phyloP scores from a whole-genome alignment of 2,329 filamentous ascomycete genomes.

The Neonectria sp. region DNA sequence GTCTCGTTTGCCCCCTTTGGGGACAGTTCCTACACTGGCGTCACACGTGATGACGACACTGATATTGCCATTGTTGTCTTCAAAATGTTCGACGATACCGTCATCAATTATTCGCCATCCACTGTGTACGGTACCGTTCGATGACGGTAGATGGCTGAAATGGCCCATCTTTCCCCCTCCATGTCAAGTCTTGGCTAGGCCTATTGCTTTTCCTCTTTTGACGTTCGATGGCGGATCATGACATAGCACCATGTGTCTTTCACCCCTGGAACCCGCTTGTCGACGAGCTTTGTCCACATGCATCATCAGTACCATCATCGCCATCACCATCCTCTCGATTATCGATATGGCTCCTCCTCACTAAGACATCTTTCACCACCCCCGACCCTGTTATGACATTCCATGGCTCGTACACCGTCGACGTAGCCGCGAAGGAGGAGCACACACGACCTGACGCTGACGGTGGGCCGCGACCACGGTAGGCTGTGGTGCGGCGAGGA shows the following conservation, averaged over 20 bases:
- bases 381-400: neutral
- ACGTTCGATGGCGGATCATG: slow-evolving; percentile 35
- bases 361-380: neutral
- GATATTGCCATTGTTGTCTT: slow-evolving; percentile 27
- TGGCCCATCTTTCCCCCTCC: slow-evolving; percentile 4
- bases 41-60: slow-evolving; percentile 46
- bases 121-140: slow-evolving; percentile 22
- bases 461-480: slow-evolving; percentile 8
- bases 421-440: neutral
- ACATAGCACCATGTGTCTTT: slow-evolving; percentile 23
- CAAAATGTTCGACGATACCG: slow-evolving; percentile 36
- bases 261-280: neutral
- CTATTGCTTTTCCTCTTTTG: slow-evolving; percentile 36
- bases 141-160: slow-evolving; percentile 16
- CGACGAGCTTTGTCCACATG: slow-evolving; percentile 7
- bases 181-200: slow-evolving; percentile 15
- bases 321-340: neutral
- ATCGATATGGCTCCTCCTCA: neutral
- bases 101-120: slow-evolving; percentile 21
- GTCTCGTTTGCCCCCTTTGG: slow-evolving; percentile 11
- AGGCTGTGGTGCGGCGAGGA: slow-evolving; percentile 34
- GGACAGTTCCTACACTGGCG: slow-evolving; percentile 27
- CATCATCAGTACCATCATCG: neutral
- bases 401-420: slow-evolving; percentile 11
- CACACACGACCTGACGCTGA: slow-evolving; percentile 3